Base-by-base conservation (phyloP, 169 alveolate species). In the Eimeria praecox region DNA sequence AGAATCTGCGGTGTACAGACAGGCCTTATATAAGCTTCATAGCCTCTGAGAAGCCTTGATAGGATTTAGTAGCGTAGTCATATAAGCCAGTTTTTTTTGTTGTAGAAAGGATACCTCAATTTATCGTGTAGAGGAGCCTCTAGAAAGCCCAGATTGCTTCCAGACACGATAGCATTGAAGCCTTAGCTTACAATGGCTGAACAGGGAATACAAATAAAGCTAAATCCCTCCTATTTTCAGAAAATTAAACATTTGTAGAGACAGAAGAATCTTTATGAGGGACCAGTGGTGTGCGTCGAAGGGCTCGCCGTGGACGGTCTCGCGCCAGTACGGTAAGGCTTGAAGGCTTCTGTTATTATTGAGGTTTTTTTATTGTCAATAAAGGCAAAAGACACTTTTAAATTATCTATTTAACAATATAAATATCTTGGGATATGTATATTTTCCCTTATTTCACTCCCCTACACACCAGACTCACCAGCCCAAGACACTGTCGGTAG, bases 401-500 rank as follows among this genome's bases (percentile, higher is more conserved):
- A 69, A 14, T 33, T n/a, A 2, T 8, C 3, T 69, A 24, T 33
- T 33, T 0, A 33, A 33, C 46, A 9, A 18, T 33, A 10, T 69
- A 10, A 33, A 69, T 69, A 0, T 16, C 33, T 12, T 69, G 20
- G 33, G 33, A 14, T 22, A 33, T 12, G 20, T 12, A 69, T 69
- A 33, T n/a, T 30, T 33, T 3, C 1, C 46, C 14, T 69, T 69
- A 69, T 69, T 75, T 75, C 86, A 75, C 30, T 20, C 59, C 22
- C 27, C 27, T 42, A 24, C 22, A 75, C 62, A 0, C 62, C 33
- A 75, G 86, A 75, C 59, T 42, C 56, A 5, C 62, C 38, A 6
- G 20, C 49, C 40, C 62, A 75, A 40, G 86, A 44, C 86, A 75
- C 56, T 40, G 85, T 73, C 86, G 62, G 86, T 62, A 75, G 86